Evolutionary conservation across 768 basidiomycete species (phyloP), one percentile per base, ranked within the genome.

Genomic region (Daedaleopsis nitida): DNA sequence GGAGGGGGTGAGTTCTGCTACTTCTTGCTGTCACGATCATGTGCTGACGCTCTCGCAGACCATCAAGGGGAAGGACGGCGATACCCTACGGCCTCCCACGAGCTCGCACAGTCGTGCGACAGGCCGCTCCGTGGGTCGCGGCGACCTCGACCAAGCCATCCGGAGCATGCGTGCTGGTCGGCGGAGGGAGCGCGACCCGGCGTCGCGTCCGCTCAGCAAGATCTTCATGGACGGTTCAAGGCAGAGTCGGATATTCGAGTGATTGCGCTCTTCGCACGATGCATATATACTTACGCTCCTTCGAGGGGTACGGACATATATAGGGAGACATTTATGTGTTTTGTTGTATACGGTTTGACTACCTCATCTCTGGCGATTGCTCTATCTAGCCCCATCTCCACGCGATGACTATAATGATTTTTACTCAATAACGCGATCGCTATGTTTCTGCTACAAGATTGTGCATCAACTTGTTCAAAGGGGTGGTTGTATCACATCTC

Each of bases 61-160:
- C 0, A 65, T 79, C 76, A 81, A 84, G 73, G 65, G 62, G 12
- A 50, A 44, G 11, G 61, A 69, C 21, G 64, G 68, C 9, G 72
- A 73, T 37, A 62, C 68, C 5, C 69, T 78, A 51, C 66, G 70
- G 32, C 74, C 73, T 14, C 66, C 72, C 21, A 65, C 73, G 9
- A 72, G 62, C 14, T 81, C 82, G 1, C 78, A 82, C 55, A 74
- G 78, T 5, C 72, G 75, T 27, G 77, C 80, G 50, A 72, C 72
- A 32, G 81, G 80, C 44, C 76, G 75, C 52, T 88, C 91, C 1
- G 70, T 91, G 62, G 86, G 87, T 8, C 83, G 88, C 39, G 94
- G 94, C 11, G 89, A 89, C 57, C 74, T 96, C 35, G 94, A 98
- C 65, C 84, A 91, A 67, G 91, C 90, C 1, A 89, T 98, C 43